Base-by-base conservation (phyloP, 73 alveolate genomes). In the Durusdinium trenchii region DNA sequence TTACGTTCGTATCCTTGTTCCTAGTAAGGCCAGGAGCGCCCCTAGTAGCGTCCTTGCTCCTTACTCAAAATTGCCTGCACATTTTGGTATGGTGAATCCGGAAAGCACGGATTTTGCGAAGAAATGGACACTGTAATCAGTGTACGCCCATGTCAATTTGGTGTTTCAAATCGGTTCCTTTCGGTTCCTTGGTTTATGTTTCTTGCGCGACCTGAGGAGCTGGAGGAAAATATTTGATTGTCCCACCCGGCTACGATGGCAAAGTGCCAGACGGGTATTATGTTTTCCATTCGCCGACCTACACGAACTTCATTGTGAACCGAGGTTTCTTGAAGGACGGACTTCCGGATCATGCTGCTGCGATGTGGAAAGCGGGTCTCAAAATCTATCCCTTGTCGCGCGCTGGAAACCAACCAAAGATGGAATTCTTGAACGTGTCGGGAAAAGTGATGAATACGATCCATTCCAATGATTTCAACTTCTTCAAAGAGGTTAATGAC, bases 211-310 rank as follows among this genome's bases (percentile, higher is more conserved):
- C n/a, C n/a, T n/a, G n/a, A n/a, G n/a, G n/a, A n/a, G n/a, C n/a
- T n/a, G n/a, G n/a, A 79, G 90, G 90, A 10, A 79, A 79, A 30
- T 79, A 79, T 79, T 26, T 89, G 46, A 69, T 91, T 40, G 60
- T 91, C 7, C 89, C 97, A 6, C 97, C 96, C 14, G 96, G 96
- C 86, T 89, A 89, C 40, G 95, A 91, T 38, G 97, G 97, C 73
- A 54, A 71, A 40, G 36, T 71, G 43, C 97, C 97, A 6, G 97
- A 91, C 5, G 97, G 97, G 51, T 91, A 91, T 35, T 69, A 62
- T n/a, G 73, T 91, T 18, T 75, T 76, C 97, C 71, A 47, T 7
- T 91, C 97, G 35, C 86, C 97, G 73, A 91, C 89, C 9, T 91
- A 67, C 57, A 91, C 97, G 50, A 91, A 91, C 43, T 91, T 69